phyloP scores from a whole-genome alignment of 371 early-diverging fungal genomes.

The Vairimorpha apis region DNA sequence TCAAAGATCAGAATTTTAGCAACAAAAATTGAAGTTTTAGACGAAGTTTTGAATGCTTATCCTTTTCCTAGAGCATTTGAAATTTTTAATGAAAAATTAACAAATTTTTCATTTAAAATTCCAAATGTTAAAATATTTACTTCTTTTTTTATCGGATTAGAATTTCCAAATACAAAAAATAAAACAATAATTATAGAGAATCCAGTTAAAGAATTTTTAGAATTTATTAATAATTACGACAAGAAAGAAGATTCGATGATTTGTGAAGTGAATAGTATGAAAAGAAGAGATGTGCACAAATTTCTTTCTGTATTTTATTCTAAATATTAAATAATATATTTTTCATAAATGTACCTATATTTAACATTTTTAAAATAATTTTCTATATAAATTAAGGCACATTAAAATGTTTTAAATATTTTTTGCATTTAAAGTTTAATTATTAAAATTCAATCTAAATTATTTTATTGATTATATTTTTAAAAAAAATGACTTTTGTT shows the following conservation, averaged over 20 bases:
- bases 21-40: constrained; percentile 73
- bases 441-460: too few relatives aligned
- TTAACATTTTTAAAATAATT: too few relatives aligned
- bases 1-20: constrained; percentile 81
- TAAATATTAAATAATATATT: constrained; percentile 14
- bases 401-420: too few relatives aligned
- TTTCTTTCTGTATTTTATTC: constrained; percentile 33
- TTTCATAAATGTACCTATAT: too few relatives aligned
- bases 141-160: constrained; percentile 41
- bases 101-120: background rate
- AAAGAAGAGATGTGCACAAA: constrained; percentile 40
- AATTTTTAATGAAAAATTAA: constrained; percentile 54
- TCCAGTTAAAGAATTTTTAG: constrained; percentile 49
- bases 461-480: too few relatives aligned
- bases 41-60: constrained; percentile 72
- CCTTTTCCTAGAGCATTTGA: constrained; percentile 81
- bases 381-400: too few relatives aligned
- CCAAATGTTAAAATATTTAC: constrained; percentile 20
- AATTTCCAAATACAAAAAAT: constrained; percentile 24
- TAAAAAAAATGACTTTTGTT: too few relatives aligned
- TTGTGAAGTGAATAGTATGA: constrained; percentile 30
- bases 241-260: constrained; percentile 23
- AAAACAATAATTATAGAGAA: constrained; percentile 41
- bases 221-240: constrained; percentile 37
- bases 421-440: too few relatives aligned